Conservation (phyloP, 2,329 filamentous ascomycete genomes). For the Diplodia corticola region DNA sequence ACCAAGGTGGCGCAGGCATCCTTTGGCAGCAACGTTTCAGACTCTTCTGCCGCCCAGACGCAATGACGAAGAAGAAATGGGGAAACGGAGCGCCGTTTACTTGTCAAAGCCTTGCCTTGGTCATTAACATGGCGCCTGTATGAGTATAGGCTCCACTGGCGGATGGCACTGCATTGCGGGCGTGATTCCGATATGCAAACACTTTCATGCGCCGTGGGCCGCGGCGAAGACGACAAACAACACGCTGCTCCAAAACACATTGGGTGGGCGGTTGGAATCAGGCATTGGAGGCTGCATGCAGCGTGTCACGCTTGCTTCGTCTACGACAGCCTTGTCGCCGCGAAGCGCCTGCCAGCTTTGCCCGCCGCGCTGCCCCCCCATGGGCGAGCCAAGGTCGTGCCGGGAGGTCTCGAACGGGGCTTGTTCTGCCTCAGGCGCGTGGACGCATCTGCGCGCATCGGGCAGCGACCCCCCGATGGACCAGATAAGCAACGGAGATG, state of each 20-base stretch:
- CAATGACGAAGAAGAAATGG: background rate
- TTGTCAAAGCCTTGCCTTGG: background rate
- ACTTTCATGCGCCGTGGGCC: conserved; percentile 6
- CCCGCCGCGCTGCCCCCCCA: background rate
- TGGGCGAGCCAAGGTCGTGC: background rate
- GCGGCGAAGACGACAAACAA: background rate
- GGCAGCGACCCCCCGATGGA: background rate
- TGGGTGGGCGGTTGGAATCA: background rate
- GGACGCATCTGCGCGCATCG: background rate
- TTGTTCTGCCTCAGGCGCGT: background rate
- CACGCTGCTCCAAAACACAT: background rate
- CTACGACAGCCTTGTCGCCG: background rate
- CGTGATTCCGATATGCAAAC: background rate
- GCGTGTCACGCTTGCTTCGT: background rate
- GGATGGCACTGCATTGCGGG: background rate
- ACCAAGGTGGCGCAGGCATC: background rate
- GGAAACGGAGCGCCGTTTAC: background rate
- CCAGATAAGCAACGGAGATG: conserved; percentile 8
- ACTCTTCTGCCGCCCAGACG: background rate
- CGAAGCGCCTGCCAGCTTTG: background rate
- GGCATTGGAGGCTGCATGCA: background rate
- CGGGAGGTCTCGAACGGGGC: background rate
- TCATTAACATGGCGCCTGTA: background rate
- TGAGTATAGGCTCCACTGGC: background rate
- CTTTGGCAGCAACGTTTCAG: background rate